Evolutionary conservation across 2,329 filamentous ascomycete species (phyloP).

Genomic region (Trichothecium sympodiale): DNA sequence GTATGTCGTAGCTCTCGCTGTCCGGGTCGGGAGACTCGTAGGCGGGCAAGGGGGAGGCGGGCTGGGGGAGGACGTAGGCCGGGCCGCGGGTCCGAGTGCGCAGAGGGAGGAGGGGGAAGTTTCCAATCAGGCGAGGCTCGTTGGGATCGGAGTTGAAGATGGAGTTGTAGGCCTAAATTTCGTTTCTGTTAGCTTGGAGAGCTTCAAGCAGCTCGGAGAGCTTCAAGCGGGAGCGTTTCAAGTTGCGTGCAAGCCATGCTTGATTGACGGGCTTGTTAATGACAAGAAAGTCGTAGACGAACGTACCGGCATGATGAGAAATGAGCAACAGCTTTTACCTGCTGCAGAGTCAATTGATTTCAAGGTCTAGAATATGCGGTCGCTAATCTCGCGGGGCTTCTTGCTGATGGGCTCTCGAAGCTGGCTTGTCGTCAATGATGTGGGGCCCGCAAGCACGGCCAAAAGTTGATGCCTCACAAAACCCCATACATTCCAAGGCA

Average conservation of each 20-base stretch:
- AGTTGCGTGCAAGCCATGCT: background rate
- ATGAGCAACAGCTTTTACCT: constrained; percentile 10
- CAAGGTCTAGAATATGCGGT: constrained; percentile 9
- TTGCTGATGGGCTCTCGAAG: constrained; percentile 16
- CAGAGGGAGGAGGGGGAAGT: constrained; percentile 89
- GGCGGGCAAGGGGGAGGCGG: constrained; percentile 43
- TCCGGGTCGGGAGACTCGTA: constrained; percentile 65
- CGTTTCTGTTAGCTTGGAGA: constrained; percentile 3
- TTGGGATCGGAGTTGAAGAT: constrained; percentile 83
- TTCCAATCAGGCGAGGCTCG: constrained; percentile 55
- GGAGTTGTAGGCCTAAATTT: constrained; percentile 80
- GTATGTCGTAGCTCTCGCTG: constrained; percentile 86
- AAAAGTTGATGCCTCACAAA: constrained; percentile 13
- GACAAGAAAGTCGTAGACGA: constrained; percentile 4
- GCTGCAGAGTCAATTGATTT: background rate
- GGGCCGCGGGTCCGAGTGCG: constrained; percentile 94
- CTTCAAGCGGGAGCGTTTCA: too few species aligned
- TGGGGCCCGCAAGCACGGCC: constrained; percentile 14
- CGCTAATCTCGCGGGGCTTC: constrained; percentile 16
- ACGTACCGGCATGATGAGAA: constrained; percentile 37
- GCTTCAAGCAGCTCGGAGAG: too few species aligned
- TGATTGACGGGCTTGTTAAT: background rate
- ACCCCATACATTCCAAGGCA: constrained; percentile 2
- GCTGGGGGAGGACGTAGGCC: constrained; percentile 68
- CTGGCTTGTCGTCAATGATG: constrained; percentile 20